Conservation (phyloP, 1,139 yeast genomes). For the Geotrichum fermentans region DNA sequence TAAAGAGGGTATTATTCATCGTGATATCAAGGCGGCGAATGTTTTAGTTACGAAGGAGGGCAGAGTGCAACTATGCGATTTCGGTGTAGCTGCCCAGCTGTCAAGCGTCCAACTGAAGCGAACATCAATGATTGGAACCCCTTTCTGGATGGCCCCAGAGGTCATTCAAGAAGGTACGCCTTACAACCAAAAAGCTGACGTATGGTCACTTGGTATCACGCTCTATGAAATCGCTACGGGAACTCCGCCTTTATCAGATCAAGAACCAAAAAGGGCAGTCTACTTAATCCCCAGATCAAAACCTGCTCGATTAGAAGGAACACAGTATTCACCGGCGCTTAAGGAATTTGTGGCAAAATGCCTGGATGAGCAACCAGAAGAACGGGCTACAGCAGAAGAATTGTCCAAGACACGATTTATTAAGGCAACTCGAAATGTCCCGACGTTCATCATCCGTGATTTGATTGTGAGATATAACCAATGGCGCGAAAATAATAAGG, state of each 20-base stretch:
- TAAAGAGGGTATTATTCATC: slow-evolving; percentile 83
- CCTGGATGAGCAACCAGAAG: slow-evolving; percentile 87
- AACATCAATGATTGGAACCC: slow-evolving; percentile 97
- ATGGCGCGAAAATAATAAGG: slow-evolving; percentile 48
- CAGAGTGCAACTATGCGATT: slow-evolving; percentile 85
- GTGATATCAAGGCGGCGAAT: slow-evolving; percentile 95
- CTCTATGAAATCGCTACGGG: slow-evolving; percentile 94
- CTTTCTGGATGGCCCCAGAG: slow-evolving; percentile 99
- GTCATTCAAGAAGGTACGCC: slow-evolving; percentile 90
- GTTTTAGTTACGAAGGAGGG: slow-evolving; percentile 87
- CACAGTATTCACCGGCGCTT: slow-evolving; percentile 66
- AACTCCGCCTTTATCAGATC: slow-evolving; percentile 94
- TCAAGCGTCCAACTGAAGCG: slow-evolving; percentile 74
- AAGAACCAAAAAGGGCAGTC: slow-evolving; percentile 93
- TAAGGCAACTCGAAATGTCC: slow-evolving; percentile 52
- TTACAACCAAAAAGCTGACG: slow-evolving; percentile 81
- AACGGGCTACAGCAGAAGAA: slow-evolving; percentile 84
- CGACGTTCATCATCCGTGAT: slow-evolving; percentile 64
- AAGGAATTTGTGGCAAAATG: slow-evolving; percentile 90
- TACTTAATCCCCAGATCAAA: slow-evolving; percentile 86
- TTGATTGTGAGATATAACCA: slow-evolving; percentile 70
- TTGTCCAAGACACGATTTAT: slow-evolving; percentile 69
- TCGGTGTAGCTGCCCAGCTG: slow-evolving; percentile 95
- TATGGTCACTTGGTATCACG: slow-evolving; percentile 93
- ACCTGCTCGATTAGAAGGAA: slow-evolving; percentile 91